Evolutionary conservation across 768 basidiomycete genomes (phyloP).

Genomic region (Tremella mesenterica): DNA sequence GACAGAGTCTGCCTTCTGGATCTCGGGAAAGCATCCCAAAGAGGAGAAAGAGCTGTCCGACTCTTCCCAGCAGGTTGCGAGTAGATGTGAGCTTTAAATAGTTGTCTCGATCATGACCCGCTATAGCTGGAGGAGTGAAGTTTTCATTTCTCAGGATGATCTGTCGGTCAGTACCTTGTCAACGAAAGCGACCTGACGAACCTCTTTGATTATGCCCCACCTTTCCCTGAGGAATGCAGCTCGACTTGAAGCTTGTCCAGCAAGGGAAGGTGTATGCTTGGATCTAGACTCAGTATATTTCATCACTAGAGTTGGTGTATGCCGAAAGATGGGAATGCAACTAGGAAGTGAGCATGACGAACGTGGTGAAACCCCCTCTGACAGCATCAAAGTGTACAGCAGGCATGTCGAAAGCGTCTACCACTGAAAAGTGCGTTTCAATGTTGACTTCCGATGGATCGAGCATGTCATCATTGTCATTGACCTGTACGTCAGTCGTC

Average conservation of each 20-base stretch:
- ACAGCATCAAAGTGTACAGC: constrained; percentile 82
- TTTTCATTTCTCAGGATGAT: constrained; percentile 91
- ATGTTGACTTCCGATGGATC: constrained; percentile 41
- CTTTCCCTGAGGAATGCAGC: constrained; percentile 72
- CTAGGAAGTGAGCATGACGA: too few relatives aligned
- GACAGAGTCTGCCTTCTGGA: constrained; percentile 78
- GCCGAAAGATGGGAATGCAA: too few relatives aligned
- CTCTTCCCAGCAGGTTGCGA: constrained; percentile 85
- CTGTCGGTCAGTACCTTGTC: constrained; percentile 10
- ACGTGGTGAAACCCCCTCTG: constrained; percentile 82
- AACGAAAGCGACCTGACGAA: constrained; percentile 7
- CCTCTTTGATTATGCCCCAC: constrained; percentile 80
- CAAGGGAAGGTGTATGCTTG: constrained; percentile 55
- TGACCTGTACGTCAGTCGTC: constrained; percentile 21
- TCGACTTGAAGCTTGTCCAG: constrained; percentile 74
- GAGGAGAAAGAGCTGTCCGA: constrained; percentile 80
- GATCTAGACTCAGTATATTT: too few relatives aligned
- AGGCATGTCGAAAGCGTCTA: constrained; percentile 95
- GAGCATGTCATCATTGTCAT: constrained; percentile 26
- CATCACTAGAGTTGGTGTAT: not conserved
- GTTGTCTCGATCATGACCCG: constrained; percentile 74
- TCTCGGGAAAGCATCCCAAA: constrained; percentile 85
- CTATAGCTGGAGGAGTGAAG: constrained; percentile 89
- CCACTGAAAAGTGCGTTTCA: constrained; percentile 57
- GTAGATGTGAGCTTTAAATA: constrained; percentile 90